Conservation (phyloP, 116 monocot species). For the Cymodocea nodosa region DNA sequence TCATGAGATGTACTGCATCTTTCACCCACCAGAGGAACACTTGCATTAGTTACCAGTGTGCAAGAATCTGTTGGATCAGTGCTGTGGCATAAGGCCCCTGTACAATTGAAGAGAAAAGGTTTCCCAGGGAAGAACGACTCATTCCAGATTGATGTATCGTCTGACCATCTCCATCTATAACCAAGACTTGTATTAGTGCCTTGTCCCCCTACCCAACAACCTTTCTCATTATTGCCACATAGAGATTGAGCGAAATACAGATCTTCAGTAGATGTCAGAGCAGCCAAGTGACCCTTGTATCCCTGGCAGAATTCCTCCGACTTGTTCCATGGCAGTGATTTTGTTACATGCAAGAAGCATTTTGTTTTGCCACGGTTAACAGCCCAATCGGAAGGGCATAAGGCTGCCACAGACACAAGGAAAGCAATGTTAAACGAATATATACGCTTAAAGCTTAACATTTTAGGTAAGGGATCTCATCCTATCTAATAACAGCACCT, state of each 20-base stretch:
- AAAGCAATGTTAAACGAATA: too few species aligned
- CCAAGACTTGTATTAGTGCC: slow-evolving; percentile 43
- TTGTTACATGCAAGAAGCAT: slow-evolving; percentile 44
- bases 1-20: slow-evolving; percentile 47
- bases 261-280: slow-evolving; percentile 53
- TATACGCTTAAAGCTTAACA: too few species aligned
- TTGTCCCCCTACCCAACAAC: slow-evolving; percentile 79
- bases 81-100: slow-evolving; percentile 24
- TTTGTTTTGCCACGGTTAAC: slow-evolving; percentile 33
- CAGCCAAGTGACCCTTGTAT: slow-evolving; percentile 52
- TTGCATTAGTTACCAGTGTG: slow-evolving; percentile 35
- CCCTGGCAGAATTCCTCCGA: slow-evolving; percentile 49
- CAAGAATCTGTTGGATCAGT: slow-evolving; percentile 29
- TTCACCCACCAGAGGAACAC: slow-evolving; percentile 41
- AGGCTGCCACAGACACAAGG: slow-evolving; percentile 5
- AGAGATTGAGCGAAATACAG: slow-evolving; percentile 43
- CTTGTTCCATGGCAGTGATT: slow-evolving; percentile 45
- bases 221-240: slow-evolving; percentile 20
- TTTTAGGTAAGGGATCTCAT: too few species aligned
- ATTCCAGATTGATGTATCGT: slow-evolving; percentile 55
- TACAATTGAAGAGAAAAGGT: slow-evolving; percentile 33
- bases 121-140: slow-evolving; percentile 34
- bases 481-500: too few species aligned
- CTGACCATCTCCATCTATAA: slow-evolving; percentile 62
- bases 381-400: slow-evolving; percentile 61